These are phyloP conservation scores for Thelonectria olida DNA, from an alignment of 2,329 filamentous ascomycete species.

Conservation along the genomic window DNA sequence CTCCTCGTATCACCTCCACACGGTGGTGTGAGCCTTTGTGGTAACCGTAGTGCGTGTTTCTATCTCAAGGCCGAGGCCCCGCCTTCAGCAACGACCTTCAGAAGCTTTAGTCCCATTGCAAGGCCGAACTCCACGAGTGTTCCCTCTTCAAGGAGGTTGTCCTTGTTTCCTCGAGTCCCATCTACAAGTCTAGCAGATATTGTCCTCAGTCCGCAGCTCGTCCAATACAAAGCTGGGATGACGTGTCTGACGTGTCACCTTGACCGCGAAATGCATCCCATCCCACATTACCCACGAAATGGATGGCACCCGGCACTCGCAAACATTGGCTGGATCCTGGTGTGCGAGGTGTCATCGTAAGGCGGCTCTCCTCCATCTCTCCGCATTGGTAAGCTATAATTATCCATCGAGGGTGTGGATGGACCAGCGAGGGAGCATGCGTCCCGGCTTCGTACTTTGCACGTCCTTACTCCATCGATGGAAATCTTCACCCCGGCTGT, in stretches of 20 bases:
- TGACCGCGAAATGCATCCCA: slow-evolving; percentile 11
- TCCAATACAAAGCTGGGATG: slow-evolving; percentile 15
- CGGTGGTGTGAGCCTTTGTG: neutral
- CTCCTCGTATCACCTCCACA: slow-evolving; percentile 10
- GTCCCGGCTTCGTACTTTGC: no score
- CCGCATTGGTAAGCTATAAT: slow-evolving; percentile 14
- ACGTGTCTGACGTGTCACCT: slow-evolving; percentile 34
- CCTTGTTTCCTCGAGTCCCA: neutral
- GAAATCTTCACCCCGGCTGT: neutral
- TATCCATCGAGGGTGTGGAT: slow-evolving; percentile 4
- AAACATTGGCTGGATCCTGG: slow-evolving; percentile 4
- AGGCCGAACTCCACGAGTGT: neutral
- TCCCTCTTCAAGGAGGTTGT: neutral
- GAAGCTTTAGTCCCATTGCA: neutral
- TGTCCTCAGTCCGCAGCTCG: neutral
- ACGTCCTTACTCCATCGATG: no score
- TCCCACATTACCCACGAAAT: slow-evolving; percentile 8
- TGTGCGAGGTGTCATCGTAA: slow-evolving; percentile 9
- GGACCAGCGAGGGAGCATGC: neutral
- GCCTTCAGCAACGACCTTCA: neutral
- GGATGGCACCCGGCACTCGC: slow-evolving; percentile 11
- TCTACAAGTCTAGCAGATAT: neutral
- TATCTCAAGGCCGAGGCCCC: neutral
- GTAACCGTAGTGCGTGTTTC: neutral
- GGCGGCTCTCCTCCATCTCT: slow-evolving; percentile 2